Percentiles rank a stretch among this genome's conserved stretches.
Conservation (phyloP, 2,329 filamentous ascomycete genomes). For the Botrytis deweyae region DNA sequence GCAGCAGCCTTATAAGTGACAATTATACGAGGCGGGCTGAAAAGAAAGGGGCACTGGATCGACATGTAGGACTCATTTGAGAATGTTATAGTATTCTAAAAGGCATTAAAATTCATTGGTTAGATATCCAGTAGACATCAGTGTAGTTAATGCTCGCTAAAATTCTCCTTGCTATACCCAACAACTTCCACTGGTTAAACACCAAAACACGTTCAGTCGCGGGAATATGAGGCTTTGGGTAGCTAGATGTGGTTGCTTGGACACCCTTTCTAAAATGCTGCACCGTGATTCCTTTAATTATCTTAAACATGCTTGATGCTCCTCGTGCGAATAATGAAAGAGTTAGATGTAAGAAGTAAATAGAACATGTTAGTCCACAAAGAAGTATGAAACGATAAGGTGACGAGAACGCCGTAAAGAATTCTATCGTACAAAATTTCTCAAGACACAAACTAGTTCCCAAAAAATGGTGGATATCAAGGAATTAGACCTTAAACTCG, state of each 20-base stretch:
- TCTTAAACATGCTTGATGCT: neutral
- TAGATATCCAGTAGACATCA: neutral
- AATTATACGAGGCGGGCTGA: neutral
- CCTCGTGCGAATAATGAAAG: neutral
- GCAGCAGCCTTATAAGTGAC: neutral
- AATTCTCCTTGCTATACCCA: neutral
- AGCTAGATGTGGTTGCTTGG: too few relatives aligned
- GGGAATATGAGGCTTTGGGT: neutral
- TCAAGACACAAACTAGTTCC: neutral
- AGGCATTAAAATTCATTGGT: neutral
- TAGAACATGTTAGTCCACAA: neutral
- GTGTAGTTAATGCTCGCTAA: neutral
- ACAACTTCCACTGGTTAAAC: neutral
- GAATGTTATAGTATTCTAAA: neutral
- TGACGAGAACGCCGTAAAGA: neutral
- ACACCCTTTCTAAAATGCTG: neutral
- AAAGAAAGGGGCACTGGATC: too few relatives aligned
- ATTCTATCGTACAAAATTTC: neutral
- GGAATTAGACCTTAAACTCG: slow-evolving; percentile 14
- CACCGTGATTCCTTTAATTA: neutral
- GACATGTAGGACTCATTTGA: neutral
- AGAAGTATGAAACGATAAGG: neutral
- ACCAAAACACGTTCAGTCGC: neutral
- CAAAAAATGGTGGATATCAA: neutral
- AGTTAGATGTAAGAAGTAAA: neutral